Conservation (phyloP, 805 yeast species). For the Monosporozyma yasuniensis region DNA sequence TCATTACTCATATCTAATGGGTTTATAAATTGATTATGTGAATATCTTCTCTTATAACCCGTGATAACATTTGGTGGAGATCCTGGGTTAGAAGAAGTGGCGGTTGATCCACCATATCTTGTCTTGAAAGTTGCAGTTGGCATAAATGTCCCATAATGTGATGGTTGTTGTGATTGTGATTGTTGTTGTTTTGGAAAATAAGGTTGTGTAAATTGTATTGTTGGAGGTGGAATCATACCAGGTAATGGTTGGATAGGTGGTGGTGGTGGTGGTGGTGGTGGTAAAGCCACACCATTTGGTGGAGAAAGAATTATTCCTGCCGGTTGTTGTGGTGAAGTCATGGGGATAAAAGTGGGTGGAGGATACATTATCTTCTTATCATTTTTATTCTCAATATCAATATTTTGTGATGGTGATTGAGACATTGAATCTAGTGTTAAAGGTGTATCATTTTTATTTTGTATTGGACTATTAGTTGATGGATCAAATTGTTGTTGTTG, state of each 20-base stretch:
- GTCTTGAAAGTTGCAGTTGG: background rate
- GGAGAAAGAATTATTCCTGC: background rate
- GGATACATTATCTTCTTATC: background rate
- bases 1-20: background rate
- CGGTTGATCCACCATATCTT: background rate
- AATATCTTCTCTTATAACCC: background rate
- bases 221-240: background rate
- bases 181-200: background rate
- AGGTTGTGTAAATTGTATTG: background rate
- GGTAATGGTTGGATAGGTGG: background rate
- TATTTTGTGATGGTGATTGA: background rate
- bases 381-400: background rate
- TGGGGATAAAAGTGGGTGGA: background rate
- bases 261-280: too few relatives aligned
- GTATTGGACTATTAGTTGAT: background rate
- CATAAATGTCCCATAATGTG: background rate
- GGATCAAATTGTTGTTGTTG: background rate
- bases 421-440: background rate
- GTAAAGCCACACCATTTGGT: background rate
- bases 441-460: background rate
- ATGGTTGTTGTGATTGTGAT: background rate
- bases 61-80: background rate
- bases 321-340: background rate
- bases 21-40: slow-evolving; percentile 3
- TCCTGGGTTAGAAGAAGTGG: background rate